Evolutionary conservation across 352 stramenopile genomes (phyloP), one percentile per base, ranked within the genome.

Genomic region (Phytophthora cactorum): DNA sequence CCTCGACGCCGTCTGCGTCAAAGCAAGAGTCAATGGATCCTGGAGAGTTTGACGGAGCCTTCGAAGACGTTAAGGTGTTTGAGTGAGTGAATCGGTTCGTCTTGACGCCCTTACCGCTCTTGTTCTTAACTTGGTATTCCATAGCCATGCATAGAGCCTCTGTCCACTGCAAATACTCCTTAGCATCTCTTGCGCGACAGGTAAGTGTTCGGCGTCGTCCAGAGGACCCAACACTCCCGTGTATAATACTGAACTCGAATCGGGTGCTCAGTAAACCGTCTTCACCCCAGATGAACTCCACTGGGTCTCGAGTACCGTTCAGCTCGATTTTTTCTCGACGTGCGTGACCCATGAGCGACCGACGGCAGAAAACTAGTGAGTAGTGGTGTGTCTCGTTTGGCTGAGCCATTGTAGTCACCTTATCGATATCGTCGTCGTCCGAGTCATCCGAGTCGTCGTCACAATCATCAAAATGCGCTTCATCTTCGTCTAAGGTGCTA

Each of bases 161-260:
- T 11, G 71, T 79, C 71, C 71, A 79, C 29, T 68, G 54, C 51
- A 79, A 53, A 45, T 76, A 79, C 6, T 79, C 68, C 15, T 68
- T 71, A 12, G 67, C 68, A 62, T 76, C 62, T 45, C 55, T 63
- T 4, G 72, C 63, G 4, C 72, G 72, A 41, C 62, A 76, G 22
- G 55, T 72, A 7, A 77, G 54, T 4, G 60, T 70, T 12, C 49
- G 64, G 1, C 69, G 69, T 2, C 59, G 69, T 46, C 59, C 54
- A 17, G 56, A 62, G 2, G 51, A 15, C 8, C 62, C 45, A 27
- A 56, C 51, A 53, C 44, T 60, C 1, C 59, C 69, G 25, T 75
- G 73, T 34, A 74, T 41, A 34, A 79, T 41, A 12, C 55, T 76
- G 61, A 79, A 79, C 32, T 79, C 72, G 56, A 79, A 76, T 52